phyloP scores from a whole-genome alignment of 2,329 filamentous ascomycete genomes.

The Bimuria novae-zelandiae region DNA sequence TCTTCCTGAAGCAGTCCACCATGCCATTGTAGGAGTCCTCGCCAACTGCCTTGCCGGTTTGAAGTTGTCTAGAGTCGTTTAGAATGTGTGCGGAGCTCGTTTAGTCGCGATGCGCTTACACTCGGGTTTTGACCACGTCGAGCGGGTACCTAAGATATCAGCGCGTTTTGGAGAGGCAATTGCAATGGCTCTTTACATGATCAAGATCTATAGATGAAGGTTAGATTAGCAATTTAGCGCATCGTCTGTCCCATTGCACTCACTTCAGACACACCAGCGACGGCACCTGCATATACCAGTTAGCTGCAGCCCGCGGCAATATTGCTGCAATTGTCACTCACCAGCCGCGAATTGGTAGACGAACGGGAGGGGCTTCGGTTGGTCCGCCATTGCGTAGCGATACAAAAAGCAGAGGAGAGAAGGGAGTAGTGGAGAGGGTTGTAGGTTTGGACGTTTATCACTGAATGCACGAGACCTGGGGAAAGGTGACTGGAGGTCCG shows the following conservation, averaged over 20 bases:
- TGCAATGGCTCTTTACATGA: slow-evolving; percentile 67
- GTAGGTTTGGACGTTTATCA: slow-evolving; percentile 13
- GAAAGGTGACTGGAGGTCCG: slow-evolving; percentile 23
- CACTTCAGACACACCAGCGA: slow-evolving; percentile 97
- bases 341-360: slow-evolving; percentile 94
- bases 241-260: slow-evolving; percentile 43
- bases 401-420: slow-evolving; percentile 6
- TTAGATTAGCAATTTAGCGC: slow-evolving; percentile 30
- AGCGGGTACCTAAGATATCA: slow-evolving; percentile 79
- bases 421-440: slow-evolving; percentile 16
- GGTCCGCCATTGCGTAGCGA: slow-evolving; percentile 50
- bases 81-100: slow-evolving; percentile 15
- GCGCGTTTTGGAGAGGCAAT: neutral
- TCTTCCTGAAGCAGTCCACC: slow-evolving; percentile 97
- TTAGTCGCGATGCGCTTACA: slow-evolving; percentile 61
- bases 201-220: slow-evolving; percentile 68
- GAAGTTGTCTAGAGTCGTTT: slow-evolving; percentile 71
- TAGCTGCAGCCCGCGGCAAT: slow-evolving; percentile 26
- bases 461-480: slow-evolving; percentile 32
- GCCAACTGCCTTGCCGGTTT: slow-evolving; percentile 73
- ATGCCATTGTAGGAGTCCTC: slow-evolving; percentile 94
- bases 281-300: slow-evolving; percentile 67
- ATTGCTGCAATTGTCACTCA: slow-evolving; percentile 50
- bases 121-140: slow-evolving; percentile 97
- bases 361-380: slow-evolving; percentile 80